These are phyloP conservation scores for Parafenestella ontariensis DNA, from an alignment of 2,329 filamentous ascomycete genomes.

Conservation along the genomic window DNA sequence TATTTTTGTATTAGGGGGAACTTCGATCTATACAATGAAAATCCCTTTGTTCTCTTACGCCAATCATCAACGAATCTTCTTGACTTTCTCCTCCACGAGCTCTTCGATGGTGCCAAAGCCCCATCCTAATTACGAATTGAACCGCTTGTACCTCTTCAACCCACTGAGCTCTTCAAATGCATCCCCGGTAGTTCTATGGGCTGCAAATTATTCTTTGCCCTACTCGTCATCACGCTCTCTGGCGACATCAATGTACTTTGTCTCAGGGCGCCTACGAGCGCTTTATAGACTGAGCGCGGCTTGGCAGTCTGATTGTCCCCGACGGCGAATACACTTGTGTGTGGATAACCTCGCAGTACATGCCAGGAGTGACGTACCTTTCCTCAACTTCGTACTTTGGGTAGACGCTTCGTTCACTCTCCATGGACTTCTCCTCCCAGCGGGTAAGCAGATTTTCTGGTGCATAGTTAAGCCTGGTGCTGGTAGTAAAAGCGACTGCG, in stretches of 20 bases:
- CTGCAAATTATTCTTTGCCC: slow-evolving; percentile 77
- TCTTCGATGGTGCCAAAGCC: slow-evolving; percentile 37
- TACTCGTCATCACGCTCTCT: slow-evolving; percentile 75
- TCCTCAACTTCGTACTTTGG: too few relatives aligned
- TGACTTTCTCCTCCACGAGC: slow-evolving; percentile 26
- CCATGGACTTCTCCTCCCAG: too few relatives aligned
- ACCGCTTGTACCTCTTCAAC: slow-evolving; percentile 33
- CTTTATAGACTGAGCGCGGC: slow-evolving; percentile 59
- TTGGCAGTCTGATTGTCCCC: slow-evolving; percentile 68
- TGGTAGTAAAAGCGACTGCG: too few relatives aligned
- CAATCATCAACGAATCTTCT: slow-evolving; percentile 22
- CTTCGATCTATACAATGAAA: slow-evolving; percentile 27
- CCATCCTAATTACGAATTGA: slow-evolving; percentile 33
- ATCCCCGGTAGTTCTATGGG: slow-evolving; percentile 70
- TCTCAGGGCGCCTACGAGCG: slow-evolving; percentile 23
- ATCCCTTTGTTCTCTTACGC: slow-evolving; percentile 30
- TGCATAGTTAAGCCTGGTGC: too few relatives aligned
- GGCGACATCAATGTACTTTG: slow-evolving; percentile 77
- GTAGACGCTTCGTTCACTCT: too few relatives aligned
- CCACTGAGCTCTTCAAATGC: slow-evolving; percentile 70
- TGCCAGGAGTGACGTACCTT: slow-evolving; percentile 72
- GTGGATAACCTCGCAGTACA: slow-evolving; percentile 71
- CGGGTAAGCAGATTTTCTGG: too few relatives aligned
- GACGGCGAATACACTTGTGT: slow-evolving; percentile 74
- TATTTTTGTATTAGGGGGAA: too few relatives aligned